These are phyloP conservation scores for Metschnikowia henanensis DNA, from an alignment of 805 yeast species.

Conservation along the genomic window DNA sequence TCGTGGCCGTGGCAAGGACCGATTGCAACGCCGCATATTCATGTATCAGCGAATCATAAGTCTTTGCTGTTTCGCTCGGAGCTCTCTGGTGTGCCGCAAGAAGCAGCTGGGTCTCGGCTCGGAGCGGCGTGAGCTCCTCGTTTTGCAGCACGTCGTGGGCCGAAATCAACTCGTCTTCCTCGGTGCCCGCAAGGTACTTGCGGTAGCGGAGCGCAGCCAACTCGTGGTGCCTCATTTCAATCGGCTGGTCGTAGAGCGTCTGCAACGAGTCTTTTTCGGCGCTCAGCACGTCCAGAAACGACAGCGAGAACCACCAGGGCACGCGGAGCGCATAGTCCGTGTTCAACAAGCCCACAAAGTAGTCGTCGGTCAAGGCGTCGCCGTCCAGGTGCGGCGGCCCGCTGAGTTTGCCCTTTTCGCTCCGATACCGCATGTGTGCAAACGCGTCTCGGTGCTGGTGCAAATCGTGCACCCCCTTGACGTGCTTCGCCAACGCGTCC, in stretches of 20 bases:
- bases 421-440: slow-evolving; percentile 28
- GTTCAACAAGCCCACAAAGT: slow-evolving; percentile 30
- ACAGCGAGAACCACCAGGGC: slow-evolving; percentile 45
- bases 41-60: slow-evolving; percentile 1
- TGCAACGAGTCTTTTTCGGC: slow-evolving; percentile 19
- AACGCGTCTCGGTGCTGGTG: slow-evolving; percentile 39
- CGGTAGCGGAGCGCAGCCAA: slow-evolving; percentile 36
- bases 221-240: slow-evolving; percentile 34
- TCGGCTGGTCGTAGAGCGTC: slow-evolving; percentile 26
- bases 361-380: slow-evolving; percentile 28
- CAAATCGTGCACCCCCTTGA: slow-evolving; percentile 59
- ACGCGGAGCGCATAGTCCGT: slow-evolving; percentile 33
- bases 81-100: neutral
- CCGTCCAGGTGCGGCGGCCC: slow-evolving; percentile 23
- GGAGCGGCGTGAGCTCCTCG: slow-evolving; percentile 7
- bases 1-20: slow-evolving; percentile 37
- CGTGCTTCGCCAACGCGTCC: slow-evolving; percentile 65
- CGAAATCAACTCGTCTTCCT: slow-evolving; percentile 16
- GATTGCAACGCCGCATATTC: slow-evolving; percentile 28
- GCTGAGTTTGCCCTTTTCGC: slow-evolving; percentile 28
- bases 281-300: slow-evolving; percentile 27
- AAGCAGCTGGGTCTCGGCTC: slow-evolving; percentile 7
- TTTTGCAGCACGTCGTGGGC: slow-evolving; percentile 9
- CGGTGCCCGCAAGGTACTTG: slow-evolving; percentile 16
- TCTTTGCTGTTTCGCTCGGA: neutral